Evolutionary conservation across 495 filamentous ascomycete genomes (phyloP).

Genomic region (Immersiella caudata): DNA sequence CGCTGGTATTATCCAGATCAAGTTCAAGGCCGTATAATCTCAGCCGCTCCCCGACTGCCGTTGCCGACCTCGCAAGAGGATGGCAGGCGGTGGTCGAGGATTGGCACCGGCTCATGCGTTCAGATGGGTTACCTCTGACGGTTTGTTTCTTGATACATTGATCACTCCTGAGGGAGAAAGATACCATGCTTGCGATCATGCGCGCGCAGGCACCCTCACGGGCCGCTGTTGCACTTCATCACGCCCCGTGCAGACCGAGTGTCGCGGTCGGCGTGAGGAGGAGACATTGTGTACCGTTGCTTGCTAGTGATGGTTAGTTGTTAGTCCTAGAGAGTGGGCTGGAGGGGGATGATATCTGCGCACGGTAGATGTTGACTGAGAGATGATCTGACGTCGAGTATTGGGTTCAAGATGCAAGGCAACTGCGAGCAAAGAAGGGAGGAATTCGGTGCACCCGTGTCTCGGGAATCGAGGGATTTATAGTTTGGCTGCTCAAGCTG

Average conservation of each 20-base stretch:
- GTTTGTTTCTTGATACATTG: constrained; percentile 29
- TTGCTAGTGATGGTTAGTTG: neutral
- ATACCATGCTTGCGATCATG: neutral
- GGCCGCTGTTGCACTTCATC: neutral
- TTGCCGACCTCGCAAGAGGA: neutral
- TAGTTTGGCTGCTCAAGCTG: neutral
- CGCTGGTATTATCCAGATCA: constrained; percentile 99
- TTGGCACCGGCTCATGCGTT: constrained; percentile 48
- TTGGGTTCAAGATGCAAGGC: neutral
- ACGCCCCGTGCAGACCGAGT: neutral
- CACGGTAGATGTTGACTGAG: neutral
- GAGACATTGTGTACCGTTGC: neutral
- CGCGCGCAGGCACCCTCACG: neutral
- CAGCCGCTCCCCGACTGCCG: constrained; percentile 60
- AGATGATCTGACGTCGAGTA: neutral
- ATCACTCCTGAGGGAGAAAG: neutral
- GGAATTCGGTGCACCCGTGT: neutral
- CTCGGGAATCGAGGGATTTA: neutral
- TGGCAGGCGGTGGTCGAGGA: constrained; percentile 14
- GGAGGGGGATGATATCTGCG: neutral
- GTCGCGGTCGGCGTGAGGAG: neutral
- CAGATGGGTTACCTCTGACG: constrained; percentile 45
- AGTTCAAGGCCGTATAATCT: constrained; percentile 95
- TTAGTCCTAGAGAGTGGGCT: neutral
- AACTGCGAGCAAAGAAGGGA: neutral